Conservation (phyloP, 352 stramenopile genomes). For the Pythium dissotocum region DNA sequence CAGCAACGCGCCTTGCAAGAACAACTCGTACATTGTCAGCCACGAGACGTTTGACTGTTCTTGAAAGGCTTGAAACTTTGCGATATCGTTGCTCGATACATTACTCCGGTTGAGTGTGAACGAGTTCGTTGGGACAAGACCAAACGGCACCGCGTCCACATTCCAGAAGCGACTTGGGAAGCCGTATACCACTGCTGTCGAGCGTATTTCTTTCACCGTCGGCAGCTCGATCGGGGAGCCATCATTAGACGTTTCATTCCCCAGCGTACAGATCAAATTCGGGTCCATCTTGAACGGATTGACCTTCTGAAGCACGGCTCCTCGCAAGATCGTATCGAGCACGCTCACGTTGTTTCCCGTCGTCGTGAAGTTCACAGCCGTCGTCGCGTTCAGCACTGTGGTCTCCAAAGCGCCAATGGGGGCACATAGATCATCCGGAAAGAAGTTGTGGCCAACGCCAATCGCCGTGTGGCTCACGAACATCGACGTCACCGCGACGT, state of each 20-base stretch:
- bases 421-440: background rate
- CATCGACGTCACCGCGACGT: background rate
- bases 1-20: too few species aligned
- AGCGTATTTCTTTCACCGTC: conserved; percentile 1
- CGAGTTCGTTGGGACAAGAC: conserved; percentile 11
- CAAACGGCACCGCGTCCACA: conserved; percentile 24
- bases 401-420: background rate
- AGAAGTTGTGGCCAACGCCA: background rate
- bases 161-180: conserved; percentile 48
- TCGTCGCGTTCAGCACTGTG: background rate
- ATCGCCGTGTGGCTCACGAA: background rate
- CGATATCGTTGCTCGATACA: background rate
- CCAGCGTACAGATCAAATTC: conserved; percentile 4
- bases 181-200: conserved; percentile 39
- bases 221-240: conserved; percentile 12
- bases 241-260: background rate
- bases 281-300: conserved; percentile 7
- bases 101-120: background rate
- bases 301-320: background rate
- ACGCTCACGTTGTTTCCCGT: background rate
- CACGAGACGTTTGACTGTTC: background rate
- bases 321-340: conserved; percentile 8
- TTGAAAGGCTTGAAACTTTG: conserved; percentile 1
- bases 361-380: background rate
- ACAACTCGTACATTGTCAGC: background rate